Percentiles rank a stretch among this genome's conserved stretches.
phyloP scores from a whole-genome alignment of 208 protist genomes.

The Trypanosoma brucei region DNA sequence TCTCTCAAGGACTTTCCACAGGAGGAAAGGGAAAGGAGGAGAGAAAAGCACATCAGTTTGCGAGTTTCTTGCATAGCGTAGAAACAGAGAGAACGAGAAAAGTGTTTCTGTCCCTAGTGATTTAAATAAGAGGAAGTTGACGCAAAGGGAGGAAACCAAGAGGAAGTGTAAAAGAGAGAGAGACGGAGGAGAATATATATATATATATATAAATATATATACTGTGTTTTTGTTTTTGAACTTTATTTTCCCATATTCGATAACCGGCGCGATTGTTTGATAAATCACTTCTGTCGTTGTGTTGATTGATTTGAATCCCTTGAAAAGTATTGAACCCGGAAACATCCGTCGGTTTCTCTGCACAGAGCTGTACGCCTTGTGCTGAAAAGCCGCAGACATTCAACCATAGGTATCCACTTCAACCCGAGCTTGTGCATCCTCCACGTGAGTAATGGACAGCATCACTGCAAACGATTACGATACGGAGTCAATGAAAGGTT shows the following conservation, averaged over 20 bases:
- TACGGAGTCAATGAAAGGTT: neutral
- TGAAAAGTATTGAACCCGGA: neutral
- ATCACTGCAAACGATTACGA: neutral
- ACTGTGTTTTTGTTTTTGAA: neutral
- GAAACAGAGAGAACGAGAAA: too few species aligned
- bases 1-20: too few species aligned
- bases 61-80: too few species aligned
- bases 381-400: neutral
- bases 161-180: neutral
- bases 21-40: too few species aligned
- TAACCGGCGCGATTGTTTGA: neutral
- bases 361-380: neutral
- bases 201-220: slow-evolving; percentile 6
- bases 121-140: too few species aligned
- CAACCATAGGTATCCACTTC: neutral
- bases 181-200: slow-evolving; percentile 4
- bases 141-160: neutral
- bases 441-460: neutral
- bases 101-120: too few species aligned
- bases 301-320: neutral
- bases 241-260: slow-evolving; percentile 1
- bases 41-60: too few species aligned
- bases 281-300: neutral
- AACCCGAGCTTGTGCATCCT: neutral
- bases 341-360: neutral